Conservation (phyloP, 495 filamentous ascomycete species). For the Articulospora tetracladia region DNA sequence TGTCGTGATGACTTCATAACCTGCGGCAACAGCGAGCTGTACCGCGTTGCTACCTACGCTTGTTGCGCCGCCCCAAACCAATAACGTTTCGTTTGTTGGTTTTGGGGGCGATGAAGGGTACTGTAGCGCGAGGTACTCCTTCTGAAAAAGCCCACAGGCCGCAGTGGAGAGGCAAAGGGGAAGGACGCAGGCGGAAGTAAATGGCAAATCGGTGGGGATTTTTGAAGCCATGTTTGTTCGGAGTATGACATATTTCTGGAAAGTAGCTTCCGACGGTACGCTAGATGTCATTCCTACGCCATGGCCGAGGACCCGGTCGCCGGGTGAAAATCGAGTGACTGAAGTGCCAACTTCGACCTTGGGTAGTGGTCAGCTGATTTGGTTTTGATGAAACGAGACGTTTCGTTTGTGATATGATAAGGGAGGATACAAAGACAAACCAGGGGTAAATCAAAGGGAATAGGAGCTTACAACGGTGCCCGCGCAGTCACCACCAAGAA, state of each 20-base stretch:
- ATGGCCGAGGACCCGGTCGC: slow-evolving; percentile 38
- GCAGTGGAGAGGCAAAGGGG: slow-evolving; percentile 54
- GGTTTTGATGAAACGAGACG: neutral
- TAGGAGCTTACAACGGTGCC: slow-evolving; percentile 31
- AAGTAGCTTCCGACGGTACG: slow-evolving; percentile 24
- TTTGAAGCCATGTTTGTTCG: slow-evolving; percentile 30
- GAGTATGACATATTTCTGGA: slow-evolving; percentile 44
- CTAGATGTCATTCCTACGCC: slow-evolving; percentile 3
- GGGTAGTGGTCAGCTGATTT: neutral
- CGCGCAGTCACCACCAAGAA: slow-evolving; percentile 46
- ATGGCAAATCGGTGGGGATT: slow-evolving; percentile 45
- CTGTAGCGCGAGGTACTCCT: slow-evolving; percentile 6
- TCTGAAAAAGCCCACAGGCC: slow-evolving; percentile 42
- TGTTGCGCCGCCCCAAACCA: slow-evolving; percentile 24
- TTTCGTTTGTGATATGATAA: neutral
- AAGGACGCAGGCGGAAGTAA: slow-evolving; percentile 43
- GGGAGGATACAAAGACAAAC: neutral
- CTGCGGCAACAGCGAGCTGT: slow-evolving; percentile 21
- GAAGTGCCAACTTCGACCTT: slow-evolving; percentile 27
- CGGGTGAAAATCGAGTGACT: slow-evolving; percentile 40
- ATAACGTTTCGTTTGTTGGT: slow-evolving; percentile 19
- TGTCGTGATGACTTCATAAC: slow-evolving; percentile 50
- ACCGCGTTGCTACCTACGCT: slow-evolving; percentile 21
- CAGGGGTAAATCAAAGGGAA: slow-evolving; percentile 9
- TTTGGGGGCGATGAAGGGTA: slow-evolving; percentile 25